These are phyloP conservation scores for Talaromyces pinophilus DNA, from an alignment of 2,329 filamentous ascomycete species.

Conservation along the genomic window DNA sequence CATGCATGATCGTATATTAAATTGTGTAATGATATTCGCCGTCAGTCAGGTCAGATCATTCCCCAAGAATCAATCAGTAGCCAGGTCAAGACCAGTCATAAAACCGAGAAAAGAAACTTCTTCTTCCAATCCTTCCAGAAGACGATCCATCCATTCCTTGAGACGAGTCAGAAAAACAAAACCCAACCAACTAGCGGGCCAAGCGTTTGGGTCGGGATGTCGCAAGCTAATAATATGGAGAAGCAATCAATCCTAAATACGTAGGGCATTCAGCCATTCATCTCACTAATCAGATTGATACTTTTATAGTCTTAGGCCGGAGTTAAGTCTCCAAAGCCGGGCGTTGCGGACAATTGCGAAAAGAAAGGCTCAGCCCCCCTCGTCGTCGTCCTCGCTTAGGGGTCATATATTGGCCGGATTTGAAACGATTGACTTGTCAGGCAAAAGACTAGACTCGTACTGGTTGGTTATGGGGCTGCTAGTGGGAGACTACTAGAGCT, in stretches of 20 bases:
- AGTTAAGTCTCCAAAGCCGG: constrained; percentile 6
- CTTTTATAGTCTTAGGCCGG: not conserved
- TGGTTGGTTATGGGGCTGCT: not conserved
- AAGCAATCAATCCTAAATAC: not conserved
- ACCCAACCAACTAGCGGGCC: not conserved
- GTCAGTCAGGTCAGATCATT: too few species aligned
- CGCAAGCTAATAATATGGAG: not conserved
- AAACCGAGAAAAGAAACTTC: not conserved
- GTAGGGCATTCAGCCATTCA: too few species aligned
- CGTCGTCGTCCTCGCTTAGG: not conserved
- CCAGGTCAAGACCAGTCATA: too few species aligned
- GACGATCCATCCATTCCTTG: not conserved
- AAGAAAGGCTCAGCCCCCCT: not conserved
- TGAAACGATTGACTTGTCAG: not conserved
- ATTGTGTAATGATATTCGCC: not conserved
- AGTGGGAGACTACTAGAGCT: not conserved
- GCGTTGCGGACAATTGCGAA: not conserved
- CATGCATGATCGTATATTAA: not conserved
- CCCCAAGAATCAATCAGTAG: too few species aligned
- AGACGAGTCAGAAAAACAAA: not conserved
- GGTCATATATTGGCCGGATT: constrained; percentile 9
- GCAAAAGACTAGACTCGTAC: not conserved
- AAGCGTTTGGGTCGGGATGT: not conserved
- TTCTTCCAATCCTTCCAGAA: constrained; percentile 11
- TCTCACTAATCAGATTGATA: not conserved